Percentiles rank a stretch among this genome's conserved stretches.
These are phyloP conservation scores for Clavariopsis aquatica DNA, from an alignment of 495 filamentous ascomycete species.

Conservation along the genomic window DNA sequence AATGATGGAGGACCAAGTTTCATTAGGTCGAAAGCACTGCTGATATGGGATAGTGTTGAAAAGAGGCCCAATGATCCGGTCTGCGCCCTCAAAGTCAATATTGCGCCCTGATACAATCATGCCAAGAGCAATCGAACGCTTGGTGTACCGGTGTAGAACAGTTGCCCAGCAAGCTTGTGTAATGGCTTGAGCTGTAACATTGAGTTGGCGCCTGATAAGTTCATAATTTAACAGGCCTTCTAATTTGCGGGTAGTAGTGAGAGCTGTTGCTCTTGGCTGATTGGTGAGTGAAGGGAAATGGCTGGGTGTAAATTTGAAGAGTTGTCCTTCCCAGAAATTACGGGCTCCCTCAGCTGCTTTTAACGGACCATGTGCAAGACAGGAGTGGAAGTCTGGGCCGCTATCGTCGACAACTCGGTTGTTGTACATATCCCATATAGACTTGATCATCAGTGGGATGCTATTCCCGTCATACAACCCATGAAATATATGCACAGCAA, in stretches of 20 bases:
- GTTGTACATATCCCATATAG: constrained; percentile 52
- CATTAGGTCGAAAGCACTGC: constrained; percentile 49
- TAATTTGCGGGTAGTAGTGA: constrained; percentile 15
- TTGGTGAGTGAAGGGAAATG: constrained; percentile 9
- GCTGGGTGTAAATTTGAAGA: constrained; percentile 41
- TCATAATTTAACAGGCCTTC: constrained; percentile 38
- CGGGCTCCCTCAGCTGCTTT: constrained; percentile 56
- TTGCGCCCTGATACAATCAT: constrained; percentile 70
- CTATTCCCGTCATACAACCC: constrained; percentile 87
- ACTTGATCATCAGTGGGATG: constrained; percentile 63
- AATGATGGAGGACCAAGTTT: constrained; percentile 56
- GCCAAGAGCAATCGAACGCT: constrained; percentile 55
- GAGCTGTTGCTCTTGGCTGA: not conserved
- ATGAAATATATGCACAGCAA: constrained; percentile 75
- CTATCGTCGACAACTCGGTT: constrained; percentile 21
- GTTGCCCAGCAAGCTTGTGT: constrained; percentile 69
- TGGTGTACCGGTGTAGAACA: constrained; percentile 52
- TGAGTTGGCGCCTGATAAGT: constrained; percentile 53
- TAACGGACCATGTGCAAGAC: constrained; percentile 58
- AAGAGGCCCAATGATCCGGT: constrained; percentile 74
- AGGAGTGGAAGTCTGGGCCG: constrained; percentile 55
- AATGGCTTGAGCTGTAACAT: constrained; percentile 74
- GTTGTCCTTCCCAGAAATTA: constrained; percentile 66
- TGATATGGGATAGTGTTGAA: constrained; percentile 87
- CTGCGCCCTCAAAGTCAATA: constrained; percentile 64